phyloP scores from a whole-genome alignment of 2,329 filamentous ascomycete species.

The Diaporthe ilicicola region DNA sequence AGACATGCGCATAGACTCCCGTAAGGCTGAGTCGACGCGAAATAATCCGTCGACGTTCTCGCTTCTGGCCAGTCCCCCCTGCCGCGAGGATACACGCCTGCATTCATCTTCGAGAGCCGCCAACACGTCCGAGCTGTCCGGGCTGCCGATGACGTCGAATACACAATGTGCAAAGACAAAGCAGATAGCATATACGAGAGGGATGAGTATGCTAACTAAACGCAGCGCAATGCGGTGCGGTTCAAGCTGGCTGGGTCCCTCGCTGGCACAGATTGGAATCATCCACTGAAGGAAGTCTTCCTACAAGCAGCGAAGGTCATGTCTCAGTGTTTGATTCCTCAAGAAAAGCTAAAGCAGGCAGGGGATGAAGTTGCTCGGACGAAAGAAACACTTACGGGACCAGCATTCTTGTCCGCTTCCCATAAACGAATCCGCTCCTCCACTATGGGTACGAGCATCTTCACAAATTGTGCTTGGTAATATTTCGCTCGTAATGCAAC shows the following conservation, averaged over 20 bases:
- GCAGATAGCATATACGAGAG: too few species aligned
- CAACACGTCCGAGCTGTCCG: too few species aligned
- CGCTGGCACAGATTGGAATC: neutral
- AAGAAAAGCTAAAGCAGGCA: too few species aligned
- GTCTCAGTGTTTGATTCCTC: too few species aligned
- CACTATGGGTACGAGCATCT: neutral
- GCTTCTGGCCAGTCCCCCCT: neutral
- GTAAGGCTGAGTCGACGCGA: neutral
- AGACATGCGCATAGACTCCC: conserved; percentile 9
- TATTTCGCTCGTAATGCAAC: neutral
- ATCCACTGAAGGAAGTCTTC: conserved; percentile 16
- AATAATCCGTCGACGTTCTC: neutral
- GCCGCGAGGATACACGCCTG: too few species aligned
- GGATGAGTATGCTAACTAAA: neutral
- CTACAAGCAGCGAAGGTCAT: neutral
- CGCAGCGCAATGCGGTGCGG: neutral
- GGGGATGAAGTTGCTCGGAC: too few species aligned
- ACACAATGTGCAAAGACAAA: too few species aligned
- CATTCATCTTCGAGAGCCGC: too few species aligned
- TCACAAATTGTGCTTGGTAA: neutral
- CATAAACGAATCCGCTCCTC: neutral
- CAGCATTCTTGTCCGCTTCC: neutral
- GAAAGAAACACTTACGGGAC: too few species aligned
- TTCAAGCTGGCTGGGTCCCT: neutral
- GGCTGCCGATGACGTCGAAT: too few species aligned